Base-by-base conservation (phyloP, 108 stramenopile species). In the Fragilaria crotonensis region DNA sequence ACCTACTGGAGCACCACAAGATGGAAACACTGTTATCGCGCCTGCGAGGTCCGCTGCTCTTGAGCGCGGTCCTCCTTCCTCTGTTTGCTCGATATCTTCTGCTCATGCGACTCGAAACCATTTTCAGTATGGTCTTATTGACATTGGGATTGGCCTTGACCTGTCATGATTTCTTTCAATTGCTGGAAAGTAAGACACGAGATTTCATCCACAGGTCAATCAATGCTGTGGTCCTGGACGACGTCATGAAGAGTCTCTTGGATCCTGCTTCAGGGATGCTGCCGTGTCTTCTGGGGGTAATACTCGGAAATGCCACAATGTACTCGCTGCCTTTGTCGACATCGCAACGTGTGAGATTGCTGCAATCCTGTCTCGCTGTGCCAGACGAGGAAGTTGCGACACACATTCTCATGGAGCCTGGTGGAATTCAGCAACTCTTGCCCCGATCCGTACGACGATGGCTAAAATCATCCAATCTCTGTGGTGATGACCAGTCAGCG, bases 151-250 rank as follows among this genome's bases (percentile, higher is more conserved):
- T 67, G 1, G 9, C 46, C 21, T 33, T 28, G 28, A 52, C 26
- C 22, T 1, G 30, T 9, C n/a, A 23, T 17, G 66, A 67, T 47
- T 9, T 67, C 0, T 14, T 45, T 5, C 23, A 25, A 30, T 45
- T 21, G 27, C n/a, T 32, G 11, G 3, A 60, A 31, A 7, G 2
- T 3, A 48, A 29, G 5, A 1, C 31, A 1, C 58, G 59, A 4
- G 21, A 21, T 2, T 26, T 18, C 18, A 11, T 46, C 17, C n/a
- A 30, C 7, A 28, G 1, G 4, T 5, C 48, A 3, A 20, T 78
- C n/a, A 46, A 80, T 45, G n/a, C 31, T 5, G 18, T 80, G 18
- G 68, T 76, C 23, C 36, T 81, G 52, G 80, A 81, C 41, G 73
- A 81, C 56, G 33, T 81, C 14, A 29, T 81, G 25, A 26, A 41